These are phyloP conservation scores for Iberis pinnata DNA, from an alignment of 345 rosid genomes.

Conservation along the genomic window DNA sequence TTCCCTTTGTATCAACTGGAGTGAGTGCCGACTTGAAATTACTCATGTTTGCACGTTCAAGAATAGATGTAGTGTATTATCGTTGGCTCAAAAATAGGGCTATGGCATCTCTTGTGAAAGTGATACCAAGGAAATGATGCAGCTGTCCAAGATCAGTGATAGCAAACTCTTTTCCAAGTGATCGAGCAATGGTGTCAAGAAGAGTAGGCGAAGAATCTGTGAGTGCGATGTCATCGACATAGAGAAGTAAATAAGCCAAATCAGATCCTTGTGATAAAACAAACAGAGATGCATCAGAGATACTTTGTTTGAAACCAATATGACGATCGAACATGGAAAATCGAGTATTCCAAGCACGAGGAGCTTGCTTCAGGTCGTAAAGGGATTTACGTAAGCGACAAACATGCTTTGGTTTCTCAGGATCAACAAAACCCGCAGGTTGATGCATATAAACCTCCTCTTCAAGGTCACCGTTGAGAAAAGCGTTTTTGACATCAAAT, in stretches of 20 bases:
- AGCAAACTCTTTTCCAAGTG: background rate
- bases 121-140: background rate
- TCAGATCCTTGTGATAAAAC: background rate
- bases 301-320: background rate
- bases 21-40: background rate
- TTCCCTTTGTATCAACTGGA: background rate
- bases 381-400: background rate
- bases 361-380: background rate
- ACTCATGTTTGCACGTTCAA: background rate
- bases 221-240: background rate
- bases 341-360: background rate
- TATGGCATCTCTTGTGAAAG: background rate
- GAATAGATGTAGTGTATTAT: background rate
- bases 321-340: background rate
- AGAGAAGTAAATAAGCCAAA: background rate
- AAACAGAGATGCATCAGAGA: background rate
- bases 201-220: background rate
- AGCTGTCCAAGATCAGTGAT: background rate
- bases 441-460: background rate
- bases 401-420: background rate
- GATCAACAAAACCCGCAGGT: background rate
- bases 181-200: background rate
- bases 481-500: background rate
- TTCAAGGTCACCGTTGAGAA: background rate
- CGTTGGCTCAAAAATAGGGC: background rate